Base-by-base conservation (phyloP, 2,329 filamentous ascomycete species). In the Paecilomyces sp. region DNA sequence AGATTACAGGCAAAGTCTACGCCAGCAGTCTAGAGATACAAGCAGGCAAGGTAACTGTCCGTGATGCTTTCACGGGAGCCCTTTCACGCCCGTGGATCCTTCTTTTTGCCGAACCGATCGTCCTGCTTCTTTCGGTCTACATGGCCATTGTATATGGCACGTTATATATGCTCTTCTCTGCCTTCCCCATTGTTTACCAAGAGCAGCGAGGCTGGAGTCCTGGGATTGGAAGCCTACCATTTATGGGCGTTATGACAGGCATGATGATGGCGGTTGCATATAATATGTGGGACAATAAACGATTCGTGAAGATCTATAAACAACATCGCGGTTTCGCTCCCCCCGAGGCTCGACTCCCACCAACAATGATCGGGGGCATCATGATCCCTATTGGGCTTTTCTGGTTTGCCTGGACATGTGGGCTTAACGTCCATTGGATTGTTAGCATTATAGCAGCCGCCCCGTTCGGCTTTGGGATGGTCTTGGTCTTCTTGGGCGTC, bases 351-450 rank as follows among this genome's bases (percentile, higher is more conserved):
- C 79, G 78, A 47, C 64, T 82, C 1, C 77, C 79, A 3, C 75
- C 77, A 24, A 73, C 72, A 41, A 79, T 80, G 47, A 61, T 78
- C 3, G 77, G 77, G 24, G 73, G 73, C 62, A 74, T 81, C 30
- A 69, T 72, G 12, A 72, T 85, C 55, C 82, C 83, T 0, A 70
- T 83, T 54, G 77, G 80, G 9, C 72, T 83, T 7, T 82, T 83
- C 68, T 82, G 79, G 78, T 80, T 83, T 56, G 81, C 80, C 1
- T 84, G 82, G 82, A 82, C 82, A 0, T 79, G 80, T 55, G 77
- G 71, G 56, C 72, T 79, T 68, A 62, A 57, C 36, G 64, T 71
- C 24, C 69, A 70, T 59, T 73, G 71, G 72, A 70, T 72, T 25
- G 66, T 70, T 13, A 64, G 63, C 41, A 70, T 72, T 51, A 65